These are phyloP conservation scores for Pichia heedii DNA, from an alignment of 805 yeast genomes.

Conservation along the genomic window DNA sequence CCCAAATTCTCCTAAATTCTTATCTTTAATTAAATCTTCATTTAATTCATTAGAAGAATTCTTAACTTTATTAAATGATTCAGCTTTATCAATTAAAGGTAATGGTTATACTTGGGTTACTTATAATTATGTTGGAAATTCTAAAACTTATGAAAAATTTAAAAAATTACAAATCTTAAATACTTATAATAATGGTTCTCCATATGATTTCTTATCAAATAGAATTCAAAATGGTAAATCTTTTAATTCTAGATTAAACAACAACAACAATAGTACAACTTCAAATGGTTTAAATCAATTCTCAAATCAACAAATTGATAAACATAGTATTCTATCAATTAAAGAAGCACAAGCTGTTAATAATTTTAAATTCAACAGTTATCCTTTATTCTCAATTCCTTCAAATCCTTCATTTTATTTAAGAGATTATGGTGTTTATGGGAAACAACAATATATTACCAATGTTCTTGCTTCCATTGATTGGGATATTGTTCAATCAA, in stretches of 20 bases:
- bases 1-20: slow-evolving; percentile 23
- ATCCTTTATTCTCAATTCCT: slow-evolving; percentile 64
- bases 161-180: slow-evolving; percentile 59
- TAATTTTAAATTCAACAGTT: slow-evolving; percentile 30
- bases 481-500: slow-evolving; percentile 65
- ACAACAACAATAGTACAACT: slow-evolving; percentile 5
- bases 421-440: slow-evolving; percentile 71
- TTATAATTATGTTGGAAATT: slow-evolving; percentile 36
- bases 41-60: slow-evolving; percentile 78
- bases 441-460: slow-evolving; percentile 61
- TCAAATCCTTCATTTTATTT: slow-evolving; percentile 64
- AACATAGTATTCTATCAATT: slow-evolving; percentile 20
- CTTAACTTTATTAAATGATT: slow-evolving; percentile 55
- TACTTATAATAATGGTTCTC: slow-evolving; percentile 86
- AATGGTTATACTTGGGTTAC: slow-evolving; percentile 90
- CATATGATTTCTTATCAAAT: slow-evolving; percentile 52
- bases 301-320: slow-evolving; percentile 9
- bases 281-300: slow-evolving; percentile 6
- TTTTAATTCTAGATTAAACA: slow-evolving; percentile 5
- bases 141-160: slow-evolving; percentile 12
- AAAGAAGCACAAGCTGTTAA: slow-evolving; percentile 37
- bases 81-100: slow-evolving; percentile 69
- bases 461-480: slow-evolving; percentile 72
- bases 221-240: slow-evolving; percentile 28
- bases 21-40: slow-evolving; percentile 42